Conservation (phyloP, 169 alveolate genomes). For the Plasmodium fragile region DNA sequence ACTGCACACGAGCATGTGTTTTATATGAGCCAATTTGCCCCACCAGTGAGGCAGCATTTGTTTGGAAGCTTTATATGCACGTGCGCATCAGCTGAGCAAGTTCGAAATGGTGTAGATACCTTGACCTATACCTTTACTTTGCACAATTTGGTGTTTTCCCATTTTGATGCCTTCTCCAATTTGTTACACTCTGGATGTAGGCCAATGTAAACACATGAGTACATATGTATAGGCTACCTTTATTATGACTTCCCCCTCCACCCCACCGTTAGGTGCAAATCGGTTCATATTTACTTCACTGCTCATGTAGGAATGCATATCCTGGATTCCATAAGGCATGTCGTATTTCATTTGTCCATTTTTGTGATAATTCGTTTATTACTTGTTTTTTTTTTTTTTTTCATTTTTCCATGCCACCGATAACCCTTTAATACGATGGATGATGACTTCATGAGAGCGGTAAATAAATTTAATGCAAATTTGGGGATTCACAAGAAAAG, state of each 20-base stretch:
- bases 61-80: background rate
- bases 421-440: constrained; percentile 14
- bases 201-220: background rate
- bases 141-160: background rate
- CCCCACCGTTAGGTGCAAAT: background rate
- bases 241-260: background rate
- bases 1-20: background rate
- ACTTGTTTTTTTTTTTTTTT: no score
- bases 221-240: background rate
- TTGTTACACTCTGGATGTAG: background rate
- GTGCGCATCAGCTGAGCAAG: background rate
- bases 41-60: background rate
- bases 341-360: background rate
- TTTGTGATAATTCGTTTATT: background rate
- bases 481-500: constrained; percentile 11
- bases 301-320: background rate
- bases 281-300: background rate
- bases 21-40: background rate
- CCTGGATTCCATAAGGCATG: background rate
- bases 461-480: constrained; percentile 54
- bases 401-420: background rate
- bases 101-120: background rate
- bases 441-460: constrained; percentile 66
- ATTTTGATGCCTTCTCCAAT: background rate
- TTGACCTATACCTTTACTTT: background rate